Base-by-base conservation (phyloP, 306 rosid genomes). In the Cicer pinnatifidum region DNA sequence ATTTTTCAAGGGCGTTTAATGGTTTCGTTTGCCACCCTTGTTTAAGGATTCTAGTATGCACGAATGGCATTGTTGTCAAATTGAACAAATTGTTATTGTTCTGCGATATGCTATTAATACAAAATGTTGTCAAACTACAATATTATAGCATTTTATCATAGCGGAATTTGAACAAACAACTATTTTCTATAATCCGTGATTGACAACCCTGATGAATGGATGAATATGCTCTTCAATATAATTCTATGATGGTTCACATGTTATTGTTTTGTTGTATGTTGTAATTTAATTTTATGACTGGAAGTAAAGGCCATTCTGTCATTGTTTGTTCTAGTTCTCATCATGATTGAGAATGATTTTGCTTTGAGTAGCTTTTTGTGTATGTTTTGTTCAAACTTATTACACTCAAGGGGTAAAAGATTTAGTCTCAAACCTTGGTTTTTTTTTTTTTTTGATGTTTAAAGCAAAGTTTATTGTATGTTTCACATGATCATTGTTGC, bases 341-440 rank as follows among this genome's bases (percentile, higher is more conserved):
- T 61, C 46, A 38, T 61, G 43, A 7, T 61, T 61, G 67, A 61
- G 67, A 61, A 28, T 7, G 39, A 9, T 20, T 57, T 61, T 13
- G 23, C 46, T n/a, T 61, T 38, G 47, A 12, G 19, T 6, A 38
- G 67, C n/a, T 51, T 51, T 48, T 15, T 15, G 57, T 51, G 51
- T 41, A 41, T 17, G 13, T 64, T 41, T 41, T 64, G 52, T 41
- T 41, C 35, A 64, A 11, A 64, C 51, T 41, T 64, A 43, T 64
- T 51, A 51, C 4, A 12, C 51, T 10, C 12, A 12, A 9, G 70
- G 70, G 70, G 52, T 64, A 64, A 64, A 64, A 37, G 44, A 16
- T 44, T 5, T 64, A 64, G 5, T 10, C 37, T 43, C 15, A 13
- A 58, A 28, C 17, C 15, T 28, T 58, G 41, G 1, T 28, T 58